Base-by-base conservation (phyloP, 805 yeast species). In the Yarrowia hollandica region DNA sequence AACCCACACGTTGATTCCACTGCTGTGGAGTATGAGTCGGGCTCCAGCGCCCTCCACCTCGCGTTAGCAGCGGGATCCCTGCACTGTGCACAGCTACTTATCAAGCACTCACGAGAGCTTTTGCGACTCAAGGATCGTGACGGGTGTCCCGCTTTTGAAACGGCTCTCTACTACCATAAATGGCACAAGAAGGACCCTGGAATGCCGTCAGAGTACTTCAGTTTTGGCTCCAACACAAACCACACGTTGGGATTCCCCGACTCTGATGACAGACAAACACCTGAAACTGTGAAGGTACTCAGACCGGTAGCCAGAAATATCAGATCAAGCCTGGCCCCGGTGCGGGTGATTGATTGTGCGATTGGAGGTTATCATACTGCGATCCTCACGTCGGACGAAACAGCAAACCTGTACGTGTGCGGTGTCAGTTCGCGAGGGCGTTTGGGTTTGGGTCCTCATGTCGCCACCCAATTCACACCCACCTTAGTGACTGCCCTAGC, bases 11-110 rank as follows among this genome's bases (percentile, higher is more conserved):
- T 80, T 19, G 82, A 83, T 57, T 64, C 77, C 1, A 64, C 72
- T 3, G 65, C 78, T 0, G 71, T 75, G 1, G 97, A 91, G 69
- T 74, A 74, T 56, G 97, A 90, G 70, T 88, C 82, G 67, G 86
- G 89, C 1, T 90, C 95, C 86, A 86, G 88, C 39, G 82, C 89
- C 22, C 74, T 91, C 25, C 97, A 91, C 69, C 80, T 83, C 61
- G 82, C 90, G 4, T 72, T 87, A 12, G 81, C 75, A 63, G 72
- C 79, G 62, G 86, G 83, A 30, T 76, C 85, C 59, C 71, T 85
- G 38, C 67, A 78, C 16, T 79, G 86, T 66, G 83, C 85, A 9
- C 78, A 76, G 57, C 69, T 71, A 7, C 63, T 83, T 9, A 58
- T 81, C 9, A 68, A 69, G 23, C 63, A 67, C 16, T 68, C 68